Evolutionary conservation across 1,284 basidiomycete species (phyloP).

Genomic region (Boletus hoseneyae): DNA sequence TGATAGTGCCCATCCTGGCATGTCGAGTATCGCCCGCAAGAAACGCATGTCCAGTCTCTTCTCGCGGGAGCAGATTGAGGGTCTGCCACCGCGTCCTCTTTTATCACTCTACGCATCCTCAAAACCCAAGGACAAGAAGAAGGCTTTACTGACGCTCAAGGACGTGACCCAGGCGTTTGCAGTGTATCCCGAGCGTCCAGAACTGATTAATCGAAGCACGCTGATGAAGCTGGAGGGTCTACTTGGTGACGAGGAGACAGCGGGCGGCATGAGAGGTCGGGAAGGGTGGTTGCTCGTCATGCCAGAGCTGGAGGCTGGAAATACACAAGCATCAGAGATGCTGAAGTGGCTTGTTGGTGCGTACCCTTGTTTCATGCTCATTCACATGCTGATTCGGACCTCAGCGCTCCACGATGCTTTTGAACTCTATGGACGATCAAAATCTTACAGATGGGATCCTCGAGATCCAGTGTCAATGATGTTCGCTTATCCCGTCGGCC

Average conservation of each 20-base stretch:
- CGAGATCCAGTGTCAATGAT: constrained; percentile 72
- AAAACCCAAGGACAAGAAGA: constrained; percentile 70
- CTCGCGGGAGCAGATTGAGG: constrained; percentile 40
- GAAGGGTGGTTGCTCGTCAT: constrained; percentile 88
- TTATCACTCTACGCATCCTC: constrained; percentile 58
- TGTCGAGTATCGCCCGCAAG: constrained; percentile 36
- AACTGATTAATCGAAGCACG: constrained; percentile 82
- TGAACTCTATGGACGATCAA: constrained; percentile 81
- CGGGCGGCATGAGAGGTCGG: constrained; percentile 52
- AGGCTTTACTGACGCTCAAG: constrained; percentile 55
- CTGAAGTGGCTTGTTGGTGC: constrained; percentile 90
- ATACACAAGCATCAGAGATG: constrained; percentile 68
- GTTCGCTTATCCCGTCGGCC: constrained; percentile 81
- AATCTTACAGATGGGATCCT: constrained; percentile 84
- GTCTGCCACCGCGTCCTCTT: constrained; percentile 27
- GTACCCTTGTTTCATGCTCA: constrained; percentile 17
- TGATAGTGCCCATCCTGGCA: constrained; percentile 14
- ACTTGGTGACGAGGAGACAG: constrained; percentile 74
- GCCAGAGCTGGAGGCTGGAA: constrained; percentile 66
- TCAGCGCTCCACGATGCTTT: constrained; percentile 85
- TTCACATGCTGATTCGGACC: constrained; percentile 9
- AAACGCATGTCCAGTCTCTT: constrained; percentile 72
- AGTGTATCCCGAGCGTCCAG: constrained; percentile 93
- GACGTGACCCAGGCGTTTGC: constrained; percentile 74
- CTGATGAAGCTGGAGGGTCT: constrained; percentile 85